Evolutionary conservation across 106 monocot genomes (phyloP).

Genomic region (Amphibolis antarctica): DNA sequence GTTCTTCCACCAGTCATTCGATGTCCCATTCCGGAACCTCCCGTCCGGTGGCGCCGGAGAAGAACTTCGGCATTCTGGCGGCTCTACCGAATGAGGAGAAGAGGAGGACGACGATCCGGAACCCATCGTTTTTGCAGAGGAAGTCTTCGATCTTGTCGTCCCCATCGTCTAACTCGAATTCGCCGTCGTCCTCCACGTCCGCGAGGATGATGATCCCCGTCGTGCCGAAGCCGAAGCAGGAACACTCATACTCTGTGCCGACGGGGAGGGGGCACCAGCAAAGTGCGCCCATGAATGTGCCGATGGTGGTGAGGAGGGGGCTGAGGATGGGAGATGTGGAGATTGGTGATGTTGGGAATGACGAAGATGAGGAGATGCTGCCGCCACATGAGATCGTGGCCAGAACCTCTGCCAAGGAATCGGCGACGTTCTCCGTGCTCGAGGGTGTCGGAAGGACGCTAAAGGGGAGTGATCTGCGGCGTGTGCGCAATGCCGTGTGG

Average conservation of each 20-base stretch:
- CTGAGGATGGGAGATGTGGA: constrained; percentile 5
- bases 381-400: constrained; percentile 83
- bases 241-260: constrained; percentile 2
- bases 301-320: constrained; percentile 22
- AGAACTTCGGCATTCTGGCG: constrained; percentile 5
- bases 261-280: constrained; percentile 29
- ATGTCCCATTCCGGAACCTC: background rate
- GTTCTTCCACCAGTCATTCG: background rate
- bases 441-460: constrained; percentile 75
- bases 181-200: constrained; percentile 15
- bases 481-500: constrained; percentile 66
- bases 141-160: constrained; percentile 20
- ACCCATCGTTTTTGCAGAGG: constrained; percentile 17
- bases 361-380: constrained; percentile 45
- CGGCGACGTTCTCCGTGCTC: constrained; percentile 67
- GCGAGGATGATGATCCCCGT: constrained; percentile 35
- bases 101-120: constrained; percentile 6
- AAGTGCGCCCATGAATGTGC: constrained; percentile 65
- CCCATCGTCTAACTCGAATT: constrained; percentile 18
- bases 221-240: constrained; percentile 22
- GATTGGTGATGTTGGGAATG: constrained; percentile 13
- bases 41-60: background rate
- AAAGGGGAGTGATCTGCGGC: constrained; percentile 60
- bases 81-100: background rate
- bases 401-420: constrained; percentile 28